phyloP scores from a whole-genome alignment of 768 basidiomycete species.

The Megacollybia marginata region DNA sequence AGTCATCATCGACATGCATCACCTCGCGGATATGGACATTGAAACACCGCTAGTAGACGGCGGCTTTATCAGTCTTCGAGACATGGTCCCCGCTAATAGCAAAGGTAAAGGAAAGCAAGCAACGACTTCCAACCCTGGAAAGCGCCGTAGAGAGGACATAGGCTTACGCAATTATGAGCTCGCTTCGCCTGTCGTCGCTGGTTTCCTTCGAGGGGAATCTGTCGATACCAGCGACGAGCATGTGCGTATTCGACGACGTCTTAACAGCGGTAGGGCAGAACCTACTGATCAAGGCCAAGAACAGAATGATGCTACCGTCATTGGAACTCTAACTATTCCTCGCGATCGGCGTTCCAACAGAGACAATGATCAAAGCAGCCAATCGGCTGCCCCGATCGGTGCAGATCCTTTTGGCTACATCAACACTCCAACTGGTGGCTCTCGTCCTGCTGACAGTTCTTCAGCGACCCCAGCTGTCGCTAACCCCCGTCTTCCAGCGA shows the following conservation, averaged over 20 bases:
- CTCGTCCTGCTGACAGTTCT: constrained; percentile 12
- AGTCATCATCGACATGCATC: constrained; percentile 74
- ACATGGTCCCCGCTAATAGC: constrained; percentile 41
- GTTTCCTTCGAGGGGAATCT: constrained; percentile 37
- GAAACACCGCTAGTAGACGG: constrained; percentile 48
- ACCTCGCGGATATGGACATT: constrained; percentile 60
- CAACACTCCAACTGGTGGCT: constrained; percentile 24
- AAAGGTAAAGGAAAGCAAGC: constrained; percentile 44
- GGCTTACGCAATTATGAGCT: constrained; percentile 43
- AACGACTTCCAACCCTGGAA: constrained; percentile 20
- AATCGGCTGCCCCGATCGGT: constrained; percentile 8
- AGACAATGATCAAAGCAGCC: background rate
- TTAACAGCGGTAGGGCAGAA: constrained; percentile 13
- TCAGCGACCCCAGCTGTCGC: constrained; percentile 14
- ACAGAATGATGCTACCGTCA: background rate
- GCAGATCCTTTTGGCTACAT: constrained; percentile 61
- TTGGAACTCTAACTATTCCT: background rate
- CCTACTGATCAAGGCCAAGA: background rate
- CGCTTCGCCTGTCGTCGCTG: constrained; percentile 48
- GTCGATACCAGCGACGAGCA: constrained; percentile 6
- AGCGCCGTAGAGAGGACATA: constrained; percentile 51
- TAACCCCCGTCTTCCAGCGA: constrained; percentile 22
- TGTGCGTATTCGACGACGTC: constrained; percentile 27
- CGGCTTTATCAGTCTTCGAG: constrained; percentile 53
- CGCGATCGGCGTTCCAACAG: background rate